Conservation (phyloP, 176 grass and related monocot genomes). For the Secale cereale region DNA sequence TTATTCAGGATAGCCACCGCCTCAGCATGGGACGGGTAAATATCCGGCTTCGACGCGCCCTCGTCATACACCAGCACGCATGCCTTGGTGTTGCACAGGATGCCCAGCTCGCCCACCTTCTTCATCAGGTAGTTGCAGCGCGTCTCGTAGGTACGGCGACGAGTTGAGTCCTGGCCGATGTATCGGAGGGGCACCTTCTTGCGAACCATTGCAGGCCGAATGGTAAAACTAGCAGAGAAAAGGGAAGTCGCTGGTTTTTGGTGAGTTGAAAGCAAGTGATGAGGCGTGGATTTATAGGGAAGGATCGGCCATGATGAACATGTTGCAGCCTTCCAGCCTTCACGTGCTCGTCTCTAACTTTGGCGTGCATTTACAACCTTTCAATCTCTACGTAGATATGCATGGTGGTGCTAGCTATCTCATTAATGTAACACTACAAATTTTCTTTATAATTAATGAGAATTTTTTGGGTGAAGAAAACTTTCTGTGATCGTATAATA, state of each 20-base stretch:
- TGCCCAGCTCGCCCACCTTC: constrained; percentile 23
- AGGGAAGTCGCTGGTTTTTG: neutral
- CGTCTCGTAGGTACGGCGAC: constrained; percentile 22
- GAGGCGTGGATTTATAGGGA: neutral
- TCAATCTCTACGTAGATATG: neutral
- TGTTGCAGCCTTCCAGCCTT: neutral
- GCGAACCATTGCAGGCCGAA: constrained; percentile 10
- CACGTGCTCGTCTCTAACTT: neutral
- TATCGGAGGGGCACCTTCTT: constrained; percentile 30
- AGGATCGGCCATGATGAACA: neutral
- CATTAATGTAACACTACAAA: neutral
- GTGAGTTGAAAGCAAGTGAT: neutral
- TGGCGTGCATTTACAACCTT: neutral
- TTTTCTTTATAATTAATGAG: neutral
- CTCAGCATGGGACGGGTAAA: constrained; percentile 1
- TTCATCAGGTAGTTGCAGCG: constrained; percentile 16
- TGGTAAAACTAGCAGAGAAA: neutral
- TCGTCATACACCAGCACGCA: constrained; percentile 32
- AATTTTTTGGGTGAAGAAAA: too few species aligned
- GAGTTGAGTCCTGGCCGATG: neutral
- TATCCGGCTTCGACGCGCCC: neutral
- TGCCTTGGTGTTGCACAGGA: constrained; percentile 1
- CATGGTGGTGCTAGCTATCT: too few species aligned
- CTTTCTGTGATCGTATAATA: too few species aligned
- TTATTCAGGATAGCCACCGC: neutral